phyloP scores from a whole-genome alignment of 2,329 filamentous ascomycete genomes.

The Arthroderma sp. region DNA sequence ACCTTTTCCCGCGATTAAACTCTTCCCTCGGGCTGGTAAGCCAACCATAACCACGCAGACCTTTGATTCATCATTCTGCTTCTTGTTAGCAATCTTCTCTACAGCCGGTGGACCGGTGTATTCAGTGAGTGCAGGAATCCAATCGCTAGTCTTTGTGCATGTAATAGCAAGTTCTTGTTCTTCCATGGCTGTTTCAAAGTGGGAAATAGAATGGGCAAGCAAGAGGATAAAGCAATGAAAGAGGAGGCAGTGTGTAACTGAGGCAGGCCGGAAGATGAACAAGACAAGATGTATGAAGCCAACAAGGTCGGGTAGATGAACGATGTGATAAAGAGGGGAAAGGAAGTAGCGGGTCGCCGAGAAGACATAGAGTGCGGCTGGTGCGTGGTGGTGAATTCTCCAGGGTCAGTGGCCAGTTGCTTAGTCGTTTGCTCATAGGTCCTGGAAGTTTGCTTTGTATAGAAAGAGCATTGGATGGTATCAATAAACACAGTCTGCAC shows the following conservation, averaged over 20 bases:
- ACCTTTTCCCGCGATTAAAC: slow-evolving; percentile 96
- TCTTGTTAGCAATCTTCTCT: slow-evolving; percentile 2
- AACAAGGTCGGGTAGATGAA: too few relatives aligned
- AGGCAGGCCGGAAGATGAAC: too few relatives aligned
- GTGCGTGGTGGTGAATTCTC: too few relatives aligned
- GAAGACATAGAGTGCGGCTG: too few relatives aligned
- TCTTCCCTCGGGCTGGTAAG: slow-evolving; percentile 88
- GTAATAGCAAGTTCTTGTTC: neutral
- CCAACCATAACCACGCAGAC: slow-evolving; percentile 99
- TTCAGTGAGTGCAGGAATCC: neutral
- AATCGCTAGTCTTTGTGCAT: neutral
- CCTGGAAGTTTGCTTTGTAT: too few relatives aligned
- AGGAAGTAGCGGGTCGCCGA: too few relatives aligned
- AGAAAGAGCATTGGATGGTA: too few relatives aligned
- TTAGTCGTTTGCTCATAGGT: too few relatives aligned
- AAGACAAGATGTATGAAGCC: too few relatives aligned
- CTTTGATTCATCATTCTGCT: slow-evolving; percentile 81
- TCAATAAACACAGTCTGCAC: too few relatives aligned
- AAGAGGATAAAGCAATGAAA: neutral
- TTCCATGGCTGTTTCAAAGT: neutral
- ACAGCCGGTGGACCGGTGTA: neutral
- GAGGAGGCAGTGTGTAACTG: neutral
- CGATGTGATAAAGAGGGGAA: too few relatives aligned
- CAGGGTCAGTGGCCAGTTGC: too few relatives aligned
- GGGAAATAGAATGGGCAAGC: neutral